Evolutionary conservation across 768 basidiomycete species (phyloP).

Genomic region (Scleroderma bovista): DNA sequence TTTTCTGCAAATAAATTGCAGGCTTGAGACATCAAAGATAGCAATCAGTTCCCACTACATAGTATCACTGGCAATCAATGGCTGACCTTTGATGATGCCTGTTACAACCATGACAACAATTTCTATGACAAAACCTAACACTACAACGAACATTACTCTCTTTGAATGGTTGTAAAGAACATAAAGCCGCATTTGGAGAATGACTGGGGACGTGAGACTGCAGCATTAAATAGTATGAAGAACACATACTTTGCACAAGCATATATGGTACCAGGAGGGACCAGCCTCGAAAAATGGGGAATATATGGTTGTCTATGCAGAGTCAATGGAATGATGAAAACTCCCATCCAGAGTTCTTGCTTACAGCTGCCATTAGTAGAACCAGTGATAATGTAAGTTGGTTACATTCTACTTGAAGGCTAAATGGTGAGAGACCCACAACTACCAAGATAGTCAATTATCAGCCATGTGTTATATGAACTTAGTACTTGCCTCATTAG

Average conservation of each 20-base stretch:
- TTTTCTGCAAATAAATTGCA: not conserved
- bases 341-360: too few species aligned
- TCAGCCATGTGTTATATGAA: too few species aligned
- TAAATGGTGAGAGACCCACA: too few species aligned
- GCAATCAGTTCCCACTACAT: not conserved
- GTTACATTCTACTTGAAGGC: too few species aligned
- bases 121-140: not conserved
- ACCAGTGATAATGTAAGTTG: too few species aligned
- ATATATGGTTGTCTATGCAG: not conserved
- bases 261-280: not conserved
- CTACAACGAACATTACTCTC: not conserved
- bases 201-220: not conserved
- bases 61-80: too few species aligned
- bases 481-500: too few species aligned
- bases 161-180: not conserved
- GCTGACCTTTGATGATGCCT: too few species aligned
- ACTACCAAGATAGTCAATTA: too few species aligned
- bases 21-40: not conserved
- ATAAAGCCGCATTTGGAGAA: not conserved
- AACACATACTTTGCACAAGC: not conserved
- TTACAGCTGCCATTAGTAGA: too few species aligned
- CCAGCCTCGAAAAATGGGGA: not conserved
- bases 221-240: not conserved
- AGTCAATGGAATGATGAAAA: not conserved
- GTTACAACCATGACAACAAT: too few species aligned